Percentiles rank a stretch among this genome's conserved stretches.
phyloP scores from a whole-genome alignment of 2,329 filamentous ascomycete genomes.

The Aspergillus ibericus region DNA sequence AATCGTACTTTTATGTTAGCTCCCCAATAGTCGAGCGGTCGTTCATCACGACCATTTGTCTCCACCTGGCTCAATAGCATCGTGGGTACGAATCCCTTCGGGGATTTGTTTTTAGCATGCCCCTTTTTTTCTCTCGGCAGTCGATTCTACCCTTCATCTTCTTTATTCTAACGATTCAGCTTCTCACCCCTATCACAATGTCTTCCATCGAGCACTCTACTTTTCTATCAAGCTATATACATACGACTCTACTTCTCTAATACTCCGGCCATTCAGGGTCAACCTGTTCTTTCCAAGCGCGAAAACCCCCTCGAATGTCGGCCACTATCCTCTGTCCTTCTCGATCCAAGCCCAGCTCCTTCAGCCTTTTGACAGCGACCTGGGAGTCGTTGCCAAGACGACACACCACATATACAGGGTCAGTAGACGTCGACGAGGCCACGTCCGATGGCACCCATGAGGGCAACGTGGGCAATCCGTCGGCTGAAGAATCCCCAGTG shows the following conservation, averaged over 20 bases:
- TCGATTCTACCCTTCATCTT: neutral
- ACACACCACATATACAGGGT: constrained; percentile 48
- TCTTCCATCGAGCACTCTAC: neutral
- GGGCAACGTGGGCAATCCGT: constrained; percentile 15
- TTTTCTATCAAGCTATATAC: neutral
- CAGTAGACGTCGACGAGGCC: constrained; percentile 19
- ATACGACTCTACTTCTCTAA: constrained; percentile 14
- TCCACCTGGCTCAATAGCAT: neutral
- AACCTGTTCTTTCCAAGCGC: constrained; percentile 45
- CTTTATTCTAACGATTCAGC: neutral
- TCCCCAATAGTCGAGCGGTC: neutral
- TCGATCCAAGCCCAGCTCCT: constrained; percentile 38
- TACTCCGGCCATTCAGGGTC: constrained; percentile 46
- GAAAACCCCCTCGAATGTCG: constrained; percentile 45
- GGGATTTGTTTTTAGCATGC: neutral
- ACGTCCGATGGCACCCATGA: constrained; percentile 32
- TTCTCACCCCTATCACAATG: neutral
- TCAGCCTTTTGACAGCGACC: constrained; percentile 44
- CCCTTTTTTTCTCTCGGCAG: neutral
- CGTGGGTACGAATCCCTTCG: neutral
- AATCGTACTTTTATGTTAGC: neutral
- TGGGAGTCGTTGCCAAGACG: constrained; percentile 53
- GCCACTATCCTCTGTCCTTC: constrained; percentile 36
- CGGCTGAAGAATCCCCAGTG: neutral
- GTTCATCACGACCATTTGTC: neutral